Evolutionary conservation across 345 rosid species (phyloP).

Genomic region (Euphorbia lathyris): DNA sequence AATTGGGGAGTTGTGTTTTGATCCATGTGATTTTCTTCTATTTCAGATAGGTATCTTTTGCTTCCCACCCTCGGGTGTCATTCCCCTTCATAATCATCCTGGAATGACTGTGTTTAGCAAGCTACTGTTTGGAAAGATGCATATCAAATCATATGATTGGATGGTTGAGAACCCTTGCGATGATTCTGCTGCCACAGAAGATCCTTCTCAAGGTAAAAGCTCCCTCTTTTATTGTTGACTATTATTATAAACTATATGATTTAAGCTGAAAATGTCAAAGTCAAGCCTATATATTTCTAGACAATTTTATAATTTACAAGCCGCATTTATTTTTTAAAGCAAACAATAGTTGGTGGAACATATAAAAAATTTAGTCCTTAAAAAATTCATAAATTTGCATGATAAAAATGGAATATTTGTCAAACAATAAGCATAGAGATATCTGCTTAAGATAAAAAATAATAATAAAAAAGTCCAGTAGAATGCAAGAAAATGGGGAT

Average conservation of each 20-base stretch:
- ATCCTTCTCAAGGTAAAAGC: slow-evolving; percentile 33
- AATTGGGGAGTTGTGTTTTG: slow-evolving; percentile 1
- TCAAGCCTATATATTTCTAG: background rate
- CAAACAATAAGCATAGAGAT: background rate
- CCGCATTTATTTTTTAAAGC: background rate
- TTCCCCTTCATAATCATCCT: slow-evolving; percentile 97
- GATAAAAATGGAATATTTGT: background rate
- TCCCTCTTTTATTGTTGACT: background rate
- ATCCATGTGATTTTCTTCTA: slow-evolving; percentile 1
- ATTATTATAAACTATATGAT: background rate
- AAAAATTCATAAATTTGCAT: background rate
- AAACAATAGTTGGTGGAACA: background rate
- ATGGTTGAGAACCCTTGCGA: slow-evolving; percentile 45
- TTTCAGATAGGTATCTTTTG: slow-evolving; percentile 90
- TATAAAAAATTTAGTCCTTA: background rate
- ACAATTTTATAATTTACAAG: background rate
- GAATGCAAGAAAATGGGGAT: background rate
- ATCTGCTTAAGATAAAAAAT: background rate
- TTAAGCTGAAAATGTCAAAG: background rate
- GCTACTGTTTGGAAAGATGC: slow-evolving; percentile 89
- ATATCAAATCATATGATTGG: slow-evolving; percentile 96
- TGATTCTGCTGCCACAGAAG: slow-evolving; percentile 17
- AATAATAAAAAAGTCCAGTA: no score
- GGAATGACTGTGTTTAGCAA: slow-evolving; percentile 96
- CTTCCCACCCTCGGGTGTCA: slow-evolving; percentile 78